phyloP scores from a whole-genome alignment of 257 asterid genomes.

The Petunia secreta region DNA sequence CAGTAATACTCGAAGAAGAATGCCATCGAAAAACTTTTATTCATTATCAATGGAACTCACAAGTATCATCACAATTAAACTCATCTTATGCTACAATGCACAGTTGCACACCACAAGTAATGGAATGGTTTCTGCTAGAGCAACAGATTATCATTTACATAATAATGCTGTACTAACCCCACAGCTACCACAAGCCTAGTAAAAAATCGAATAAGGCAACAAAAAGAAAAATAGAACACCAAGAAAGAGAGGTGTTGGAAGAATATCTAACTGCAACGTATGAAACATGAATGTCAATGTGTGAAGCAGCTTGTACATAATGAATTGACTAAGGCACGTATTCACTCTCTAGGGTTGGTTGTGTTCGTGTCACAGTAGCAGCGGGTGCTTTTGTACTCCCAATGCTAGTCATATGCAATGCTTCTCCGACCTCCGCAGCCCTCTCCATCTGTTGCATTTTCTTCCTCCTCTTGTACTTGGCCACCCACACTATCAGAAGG shows the following conservation, averaged over 20 bases:
- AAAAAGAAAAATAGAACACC: conserved; percentile 26
- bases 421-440: conserved; percentile 66
- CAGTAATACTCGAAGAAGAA: background rate
- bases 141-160: conserved; percentile 27
- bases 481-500: conserved; percentile 41
- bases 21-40: conserved; percentile 6
- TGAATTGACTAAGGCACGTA: conserved; percentile 36
- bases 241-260: conserved; percentile 25
- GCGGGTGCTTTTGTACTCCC: conserved; percentile 51
- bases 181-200: conserved; percentile 6
- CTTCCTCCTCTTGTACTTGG: conserved; percentile 50
- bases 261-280: conserved; percentile 33
- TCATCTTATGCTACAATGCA: conserved; percentile 17
- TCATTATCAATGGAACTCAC: conserved; percentile 12
- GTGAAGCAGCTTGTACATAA: conserved; percentile 24
- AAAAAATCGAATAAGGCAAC: conserved; percentile 6
- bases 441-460: conserved; percentile 66
- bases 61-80: conserved; percentile 22
- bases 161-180: conserved; percentile 21
- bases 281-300: conserved; percentile 25
- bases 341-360: conserved; percentile 48
- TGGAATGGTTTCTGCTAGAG: conserved; percentile 6
- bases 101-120: background rate
- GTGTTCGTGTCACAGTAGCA: conserved; percentile 48
- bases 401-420: conserved; percentile 44